A percentile compares a stretch with the other conserved stretches of the same genome.
These are phyloP conservation scores for Nitzschia sp. DNA, from an alignment of 108 stramenopile species.

Conservation along the genomic window DNA sequence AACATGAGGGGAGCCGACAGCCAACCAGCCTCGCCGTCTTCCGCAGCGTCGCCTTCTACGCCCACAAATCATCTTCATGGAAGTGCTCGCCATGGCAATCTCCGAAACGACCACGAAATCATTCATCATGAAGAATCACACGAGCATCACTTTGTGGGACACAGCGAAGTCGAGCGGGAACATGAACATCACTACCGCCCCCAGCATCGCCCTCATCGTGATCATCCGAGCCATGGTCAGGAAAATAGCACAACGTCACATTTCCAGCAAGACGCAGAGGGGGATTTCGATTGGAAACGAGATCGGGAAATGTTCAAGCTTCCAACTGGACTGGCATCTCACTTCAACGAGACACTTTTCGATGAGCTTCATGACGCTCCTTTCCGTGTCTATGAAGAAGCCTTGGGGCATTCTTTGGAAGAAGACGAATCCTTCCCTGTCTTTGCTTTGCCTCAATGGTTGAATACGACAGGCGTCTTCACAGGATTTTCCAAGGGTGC, in stretches of 20 bases:
- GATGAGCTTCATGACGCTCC: slow-evolving; percentile 29
- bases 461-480: slow-evolving; percentile 26
- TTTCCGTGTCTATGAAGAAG: slow-evolving; percentile 32
- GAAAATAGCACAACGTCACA: slow-evolving; percentile 1
- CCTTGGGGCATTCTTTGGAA: slow-evolving; percentile 6
- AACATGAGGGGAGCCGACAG: not conserved
- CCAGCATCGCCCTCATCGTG: slow-evolving; percentile 7
- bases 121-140: slow-evolving; percentile 3
- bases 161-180: slow-evolving; percentile 7
- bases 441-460: slow-evolving; percentile 39
- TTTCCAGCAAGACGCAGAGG: not conserved
- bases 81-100: not conserved
- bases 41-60: not conserved
- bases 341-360: slow-evolving; percentile 32
- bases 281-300: not conserved
- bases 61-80: not conserved
- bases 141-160: slow-evolving; percentile 5
- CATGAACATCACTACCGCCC: slow-evolving; percentile 21
- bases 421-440: slow-evolving; percentile 42
- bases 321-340: slow-evolving; percentile 19
- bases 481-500: slow-evolving; percentile 26
- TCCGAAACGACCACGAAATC: not conserved
- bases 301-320: slow-evolving; percentile 14
- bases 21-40: too few species aligned
- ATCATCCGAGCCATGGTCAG: not conserved